phyloP scores from a whole-genome alignment of 352 stramenopile species.

The Globisporangium viniferum region DNA sequence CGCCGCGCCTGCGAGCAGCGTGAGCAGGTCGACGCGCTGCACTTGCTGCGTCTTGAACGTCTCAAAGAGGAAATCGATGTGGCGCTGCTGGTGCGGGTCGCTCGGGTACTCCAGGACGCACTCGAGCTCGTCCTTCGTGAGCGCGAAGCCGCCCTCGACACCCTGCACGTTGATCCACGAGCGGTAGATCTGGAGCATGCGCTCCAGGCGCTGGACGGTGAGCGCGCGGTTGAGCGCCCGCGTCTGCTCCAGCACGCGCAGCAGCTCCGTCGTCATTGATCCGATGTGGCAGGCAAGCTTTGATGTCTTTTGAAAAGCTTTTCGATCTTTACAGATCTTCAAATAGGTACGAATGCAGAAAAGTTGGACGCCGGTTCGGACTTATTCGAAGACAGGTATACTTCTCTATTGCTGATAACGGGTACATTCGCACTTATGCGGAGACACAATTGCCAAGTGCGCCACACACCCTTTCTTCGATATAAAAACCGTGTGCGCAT shows the following conservation, averaged over 20 bases:
- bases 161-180: constrained; percentile 50
- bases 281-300: too few relatives aligned
- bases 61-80: constrained; percentile 51
- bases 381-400: neutral
- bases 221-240: constrained; percentile 42
- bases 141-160: constrained; percentile 54
- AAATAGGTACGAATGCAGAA: neutral
- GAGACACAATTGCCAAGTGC: constrained; percentile 2
- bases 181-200: constrained; percentile 51
- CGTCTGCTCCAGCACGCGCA: constrained; percentile 29
- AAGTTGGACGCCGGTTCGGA: neutral
- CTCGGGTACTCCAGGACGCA: constrained; percentile 54
- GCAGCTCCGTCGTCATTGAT: constrained; percentile 4
- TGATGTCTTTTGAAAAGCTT: neutral
- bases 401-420: constrained; percentile 3
- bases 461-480: constrained; percentile 5
- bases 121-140: constrained; percentile 60
- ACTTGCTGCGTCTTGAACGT: constrained; percentile 23
- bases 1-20: constrained; percentile 40
- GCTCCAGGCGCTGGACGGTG: constrained; percentile 46
- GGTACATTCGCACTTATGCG: constrained; percentile 10
- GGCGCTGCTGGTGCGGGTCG: constrained; percentile 7
- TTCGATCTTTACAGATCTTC: neutral
- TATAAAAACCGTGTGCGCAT: neutral
- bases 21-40: constrained; percentile 52